Base-by-base conservation (phyloP, 345 rosid species). In the Aquilaria sinensis region DNA sequence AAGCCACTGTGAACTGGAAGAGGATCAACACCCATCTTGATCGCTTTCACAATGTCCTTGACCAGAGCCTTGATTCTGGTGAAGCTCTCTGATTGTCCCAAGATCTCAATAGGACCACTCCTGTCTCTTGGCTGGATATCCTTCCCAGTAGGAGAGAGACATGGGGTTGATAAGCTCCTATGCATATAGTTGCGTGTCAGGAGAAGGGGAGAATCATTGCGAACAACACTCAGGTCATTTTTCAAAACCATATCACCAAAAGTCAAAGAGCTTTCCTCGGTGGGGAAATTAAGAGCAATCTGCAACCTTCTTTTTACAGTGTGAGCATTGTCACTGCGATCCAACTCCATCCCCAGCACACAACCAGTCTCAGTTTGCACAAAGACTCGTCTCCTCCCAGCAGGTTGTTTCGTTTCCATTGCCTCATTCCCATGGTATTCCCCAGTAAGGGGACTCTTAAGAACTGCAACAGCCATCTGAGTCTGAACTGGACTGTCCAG, bases 291-390 rank as follows among this genome's bases (percentile, higher is more conserved):
- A 37, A 95, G 87, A 6, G 97, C 99, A 55, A 95, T 46, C 82
- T 91, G 97, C 77, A 95, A 70, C 85, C 99, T 85, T 62, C 96
- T 81, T 62, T 95, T 95, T 65, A 95, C 96, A 0, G 94, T 91
- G 63, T 95, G 96, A 10, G 82, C 99, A 77, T 79, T 95, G 72
- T 95, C 99, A 53, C 86, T 49, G 11, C 99, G 96, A 72, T 95
- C 97, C 68, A 95, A 70, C 74, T 95, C 99, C 99, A 95, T 91
- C n/a, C 93, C 97, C 70, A 91, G 69, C 29, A 95, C 99, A 78
- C 96, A 95, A 41, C 97, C 99, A 8, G 85, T 91, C 77, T 95
- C 99, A 0, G 99, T 95, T 56, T 95, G 97, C 64, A 95, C 97
- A 45, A 95, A 95, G 46, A 95, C 97, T 59, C 85, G 75, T 54